Percentiles rank a stretch among this genome's conserved stretches.
phyloP scores from a whole-genome alignment of 495 filamentous ascomycete species.

The Aspergillus campestris region DNA sequence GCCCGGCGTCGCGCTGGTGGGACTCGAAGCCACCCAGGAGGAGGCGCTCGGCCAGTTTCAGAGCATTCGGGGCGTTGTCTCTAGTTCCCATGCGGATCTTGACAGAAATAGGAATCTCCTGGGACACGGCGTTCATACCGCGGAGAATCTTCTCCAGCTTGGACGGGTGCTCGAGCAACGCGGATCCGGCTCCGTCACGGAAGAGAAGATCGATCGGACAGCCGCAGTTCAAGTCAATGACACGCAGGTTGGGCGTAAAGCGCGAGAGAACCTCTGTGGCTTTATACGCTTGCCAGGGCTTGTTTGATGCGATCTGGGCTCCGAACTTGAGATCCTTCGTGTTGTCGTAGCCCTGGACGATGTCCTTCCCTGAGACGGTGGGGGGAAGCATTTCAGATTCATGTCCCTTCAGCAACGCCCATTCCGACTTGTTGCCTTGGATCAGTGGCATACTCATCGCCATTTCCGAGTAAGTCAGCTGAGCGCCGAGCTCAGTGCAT shows the following conservation, averaged over 20 bases:
- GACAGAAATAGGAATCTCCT: slow-evolving; percentile 78
- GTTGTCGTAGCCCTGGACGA: slow-evolving; percentile 70
- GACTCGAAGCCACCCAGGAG: slow-evolving; percentile 66
- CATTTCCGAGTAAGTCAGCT: slow-evolving; percentile 97
- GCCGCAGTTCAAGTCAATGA: slow-evolving; percentile 92
- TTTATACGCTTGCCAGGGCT: slow-evolving; percentile 79
- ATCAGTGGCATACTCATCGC: slow-evolving; percentile 84
- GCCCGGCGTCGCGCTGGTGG: slow-evolving; percentile 46
- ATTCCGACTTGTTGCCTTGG: slow-evolving; percentile 86
- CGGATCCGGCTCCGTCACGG: slow-evolving; percentile 81
- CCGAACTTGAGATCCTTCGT: slow-evolving; percentile 79
- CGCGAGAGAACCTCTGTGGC: slow-evolving; percentile 70
- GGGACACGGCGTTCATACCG: slow-evolving; percentile 89
- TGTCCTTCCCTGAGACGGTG: slow-evolving; percentile 29
- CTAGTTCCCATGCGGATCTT: slow-evolving; percentile 92
- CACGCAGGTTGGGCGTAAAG: slow-evolving; percentile 69
- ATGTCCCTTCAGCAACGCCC: slow-evolving; percentile 89
- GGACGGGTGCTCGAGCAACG: slow-evolving; percentile 71
- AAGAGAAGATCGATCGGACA: slow-evolving; percentile 93
- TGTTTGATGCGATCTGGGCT: slow-evolving; percentile 83
- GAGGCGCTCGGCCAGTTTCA: slow-evolving; percentile 74
- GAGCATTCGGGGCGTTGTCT: slow-evolving; percentile 68
- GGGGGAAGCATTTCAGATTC: slow-evolving; percentile 68
- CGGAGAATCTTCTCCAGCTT: slow-evolving; percentile 88
- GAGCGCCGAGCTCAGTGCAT: slow-evolving; percentile 82